Evolutionary conservation across 345 rosid genomes (phyloP).

Genomic region (Bruguiera gymnorhiza): DNA sequence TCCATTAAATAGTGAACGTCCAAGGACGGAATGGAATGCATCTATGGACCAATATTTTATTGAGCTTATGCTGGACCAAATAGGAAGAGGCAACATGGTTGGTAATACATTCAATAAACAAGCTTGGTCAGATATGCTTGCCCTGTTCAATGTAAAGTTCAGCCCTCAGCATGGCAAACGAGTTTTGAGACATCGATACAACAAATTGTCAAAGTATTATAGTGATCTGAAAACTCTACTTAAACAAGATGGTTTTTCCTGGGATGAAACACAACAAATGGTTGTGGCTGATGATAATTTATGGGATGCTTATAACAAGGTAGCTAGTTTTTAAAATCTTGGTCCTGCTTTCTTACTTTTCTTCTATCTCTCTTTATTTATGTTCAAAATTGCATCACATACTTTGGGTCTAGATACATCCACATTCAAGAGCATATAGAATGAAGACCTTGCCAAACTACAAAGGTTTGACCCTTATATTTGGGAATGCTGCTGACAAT

Average conservation of each 20-base stretch:
- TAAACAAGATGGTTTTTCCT: constrained; percentile 58
- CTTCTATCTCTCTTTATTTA: constrained; percentile 5
- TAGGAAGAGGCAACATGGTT: constrained; percentile 63
- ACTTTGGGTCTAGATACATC: constrained; percentile 47
- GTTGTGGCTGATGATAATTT: constrained; percentile 51
- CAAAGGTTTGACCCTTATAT: constrained; percentile 60
- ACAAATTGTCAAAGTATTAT: constrained; percentile 66
- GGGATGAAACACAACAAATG: constrained; percentile 65
- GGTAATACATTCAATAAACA: constrained; percentile 61
- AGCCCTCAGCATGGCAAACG: constrained; percentile 69
- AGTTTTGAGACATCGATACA: constrained; percentile 71
- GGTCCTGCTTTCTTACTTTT: neutral
- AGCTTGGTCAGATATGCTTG: constrained; percentile 83
- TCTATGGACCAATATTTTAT: constrained; percentile 72
- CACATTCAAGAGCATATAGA: constrained; percentile 59
- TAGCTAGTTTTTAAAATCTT: constrained; percentile 15
- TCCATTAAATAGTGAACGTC: constrained; percentile 38
- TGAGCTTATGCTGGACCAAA: constrained; percentile 75
- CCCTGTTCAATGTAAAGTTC: constrained; percentile 60
- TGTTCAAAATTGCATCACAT: constrained; percentile 12
- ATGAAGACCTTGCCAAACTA: constrained; percentile 63
- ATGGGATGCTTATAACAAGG: constrained; percentile 81
- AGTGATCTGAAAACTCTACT: constrained; percentile 49
- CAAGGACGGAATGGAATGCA: constrained; percentile 70
- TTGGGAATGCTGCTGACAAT: constrained; percentile 37